Conservation (phyloP, 2,329 filamentous ascomycete species). For the Colletotrichum orchidophilum region DNA sequence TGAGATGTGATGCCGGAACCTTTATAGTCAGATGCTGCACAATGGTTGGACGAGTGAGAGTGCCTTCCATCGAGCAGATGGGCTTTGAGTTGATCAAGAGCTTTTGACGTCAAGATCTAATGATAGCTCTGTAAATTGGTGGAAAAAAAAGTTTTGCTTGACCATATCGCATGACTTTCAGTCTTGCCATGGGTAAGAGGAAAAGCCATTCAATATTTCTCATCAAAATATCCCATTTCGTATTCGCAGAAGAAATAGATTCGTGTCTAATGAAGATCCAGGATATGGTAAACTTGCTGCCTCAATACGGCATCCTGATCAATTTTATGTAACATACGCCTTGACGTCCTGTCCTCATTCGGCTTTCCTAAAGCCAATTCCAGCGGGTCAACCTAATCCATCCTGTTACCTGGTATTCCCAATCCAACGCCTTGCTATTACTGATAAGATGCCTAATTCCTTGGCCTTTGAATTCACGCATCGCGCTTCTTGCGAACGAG, state of each 20-base stretch:
- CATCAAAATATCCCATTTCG: too few relatives aligned
- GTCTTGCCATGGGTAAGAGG: too few relatives aligned
- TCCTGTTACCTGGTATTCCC: neutral
- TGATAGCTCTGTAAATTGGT: too few relatives aligned
- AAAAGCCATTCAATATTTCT: too few relatives aligned
- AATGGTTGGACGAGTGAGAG: neutral
- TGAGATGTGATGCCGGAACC: slow-evolving; percentile 61
- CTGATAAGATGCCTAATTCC: neutral
- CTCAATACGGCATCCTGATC: neutral
- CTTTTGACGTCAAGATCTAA: too few relatives aligned
- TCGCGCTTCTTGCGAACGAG: slow-evolving; percentile 63
- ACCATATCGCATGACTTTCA: too few relatives aligned
- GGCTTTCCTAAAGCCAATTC: neutral
- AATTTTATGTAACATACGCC: neutral
- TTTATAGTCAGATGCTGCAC: neutral
- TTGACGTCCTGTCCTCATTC: neutral
- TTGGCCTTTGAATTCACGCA: slow-evolving; percentile 9
- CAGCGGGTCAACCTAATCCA: neutral
- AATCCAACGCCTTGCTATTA: slow-evolving; percentile 5
- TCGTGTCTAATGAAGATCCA: neutral
- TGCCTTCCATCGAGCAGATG: neutral
- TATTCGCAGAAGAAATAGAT: too few relatives aligned
- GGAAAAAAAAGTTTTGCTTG: too few relatives aligned
- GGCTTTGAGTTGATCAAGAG: too few relatives aligned
- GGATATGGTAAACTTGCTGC: neutral